Conservation (phyloP, 1,284 basidiomycete genomes). For the Pseudozyma flocculosa region DNA sequence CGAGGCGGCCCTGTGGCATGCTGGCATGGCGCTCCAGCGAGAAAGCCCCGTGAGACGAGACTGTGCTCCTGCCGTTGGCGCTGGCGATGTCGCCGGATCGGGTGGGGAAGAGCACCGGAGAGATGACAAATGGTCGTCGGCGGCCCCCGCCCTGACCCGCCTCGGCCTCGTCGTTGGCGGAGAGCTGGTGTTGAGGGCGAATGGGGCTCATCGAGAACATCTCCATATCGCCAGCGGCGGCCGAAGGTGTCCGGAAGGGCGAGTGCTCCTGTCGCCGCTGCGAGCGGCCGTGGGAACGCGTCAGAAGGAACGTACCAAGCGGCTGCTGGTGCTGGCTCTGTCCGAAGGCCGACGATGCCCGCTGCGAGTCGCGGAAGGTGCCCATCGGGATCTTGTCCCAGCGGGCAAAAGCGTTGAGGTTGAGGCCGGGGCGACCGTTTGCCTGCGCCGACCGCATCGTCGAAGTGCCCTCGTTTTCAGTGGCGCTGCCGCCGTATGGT, state of each 20-base stretch:
- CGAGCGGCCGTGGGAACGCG: constrained; percentile 24
- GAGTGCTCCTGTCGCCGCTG: constrained; percentile 30
- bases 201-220: constrained; percentile 35
- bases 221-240: constrained; percentile 19
- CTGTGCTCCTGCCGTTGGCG: not conserved
- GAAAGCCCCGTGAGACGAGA: not conserved
- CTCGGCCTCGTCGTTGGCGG: not conserved
- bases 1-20: constrained; percentile 1
- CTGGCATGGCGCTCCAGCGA: not conserved
- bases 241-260: constrained; percentile 42
- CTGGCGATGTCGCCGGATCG: constrained; percentile 21
- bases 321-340: constrained; percentile 30
- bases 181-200: constrained; percentile 10
- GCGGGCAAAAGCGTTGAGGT: constrained; percentile 48
- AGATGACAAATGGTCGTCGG: constrained; percentile 40
- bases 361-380: constrained; percentile 52
- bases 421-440: constrained; percentile 27
- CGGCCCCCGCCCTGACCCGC: constrained; percentile 5
- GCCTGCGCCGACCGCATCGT: not conserved
- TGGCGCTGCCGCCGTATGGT: constrained; percentile 5
- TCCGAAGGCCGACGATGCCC: constrained; percentile 9
- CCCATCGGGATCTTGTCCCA: constrained; percentile 56
- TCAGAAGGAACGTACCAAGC: constrained; percentile 43
- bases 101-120: constrained; percentile 45
- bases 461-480: constrained; percentile 4